phyloP scores from a whole-genome alignment of 805 yeast species.

The Jamesozyma jinghongensis region DNA sequence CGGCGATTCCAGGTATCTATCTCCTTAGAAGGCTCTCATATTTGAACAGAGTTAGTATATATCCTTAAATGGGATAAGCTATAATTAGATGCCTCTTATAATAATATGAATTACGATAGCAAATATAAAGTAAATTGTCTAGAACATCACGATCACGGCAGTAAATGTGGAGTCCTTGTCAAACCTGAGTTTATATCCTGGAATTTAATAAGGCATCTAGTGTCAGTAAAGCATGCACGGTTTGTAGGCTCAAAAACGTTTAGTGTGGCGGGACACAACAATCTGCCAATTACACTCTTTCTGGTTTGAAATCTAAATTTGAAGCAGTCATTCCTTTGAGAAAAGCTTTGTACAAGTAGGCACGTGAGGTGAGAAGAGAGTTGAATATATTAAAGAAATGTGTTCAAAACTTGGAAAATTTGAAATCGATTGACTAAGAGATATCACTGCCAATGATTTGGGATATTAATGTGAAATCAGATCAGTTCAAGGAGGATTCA shows the following conservation, averaged over 20 bases:
- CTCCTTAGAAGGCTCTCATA: no score
- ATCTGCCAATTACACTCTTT: constrained; percentile 36
- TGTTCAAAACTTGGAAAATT: constrained; percentile 2
- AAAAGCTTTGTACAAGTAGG: constrained; percentile 4
- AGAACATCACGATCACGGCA: no score
- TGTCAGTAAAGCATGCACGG: constrained; percentile 40
- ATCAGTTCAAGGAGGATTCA: constrained; percentile 5
- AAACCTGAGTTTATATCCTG: no score
- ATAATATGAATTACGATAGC: no score
- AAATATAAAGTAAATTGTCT: no score
- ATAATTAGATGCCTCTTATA: no score
- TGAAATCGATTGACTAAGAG: background rate
- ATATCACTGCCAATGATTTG: constrained; percentile 1
- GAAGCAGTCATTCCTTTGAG: background rate
- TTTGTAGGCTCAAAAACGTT: constrained; percentile 47
- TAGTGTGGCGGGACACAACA: constrained; percentile 49
- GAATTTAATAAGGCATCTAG: background rate
- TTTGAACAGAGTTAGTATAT: no score
- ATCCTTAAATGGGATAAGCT: no score
- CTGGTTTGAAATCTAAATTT: constrained; percentile 8
- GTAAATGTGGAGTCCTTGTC: no score
- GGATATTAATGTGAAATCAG: constrained; percentile 3
- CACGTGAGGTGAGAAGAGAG: constrained; percentile 5
- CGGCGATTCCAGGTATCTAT: no score
- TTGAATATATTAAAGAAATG: constrained; percentile 2